Percentiles rank a stretch among this genome's conserved stretches.
Evolutionary conservation across 2,329 filamentous ascomycete species (phyloP).

Genomic region (Pseudomassariella vexata): DNA sequence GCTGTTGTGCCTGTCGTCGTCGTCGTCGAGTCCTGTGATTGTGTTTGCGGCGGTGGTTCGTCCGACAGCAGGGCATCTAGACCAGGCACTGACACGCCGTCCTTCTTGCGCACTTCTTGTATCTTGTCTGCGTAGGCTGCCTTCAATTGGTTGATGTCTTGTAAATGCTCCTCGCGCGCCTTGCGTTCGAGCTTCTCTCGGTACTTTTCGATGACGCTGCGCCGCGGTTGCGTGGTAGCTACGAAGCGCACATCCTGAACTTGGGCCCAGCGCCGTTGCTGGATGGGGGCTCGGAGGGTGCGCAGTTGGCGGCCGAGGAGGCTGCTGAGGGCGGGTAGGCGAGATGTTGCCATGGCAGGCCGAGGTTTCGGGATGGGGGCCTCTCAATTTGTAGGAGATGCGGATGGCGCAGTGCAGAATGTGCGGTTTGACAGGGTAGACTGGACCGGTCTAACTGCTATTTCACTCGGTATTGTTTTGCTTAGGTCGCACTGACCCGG

Average conservation of each 20-base stretch:
- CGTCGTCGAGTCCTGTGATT: conserved; percentile 2
- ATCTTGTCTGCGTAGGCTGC: conserved; percentile 84
- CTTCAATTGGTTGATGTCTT: conserved; percentile 70
- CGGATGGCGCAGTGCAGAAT: too few species aligned
- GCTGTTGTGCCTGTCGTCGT: conserved; percentile 9
- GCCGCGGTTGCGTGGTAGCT: conserved; percentile 66
- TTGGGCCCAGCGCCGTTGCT: conserved; percentile 81
- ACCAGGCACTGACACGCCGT: conserved; percentile 45
- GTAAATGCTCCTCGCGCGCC: conserved; percentile 65
- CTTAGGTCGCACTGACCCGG: too few species aligned
- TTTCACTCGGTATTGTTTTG: too few species aligned
- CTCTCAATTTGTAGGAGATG: too few species aligned
- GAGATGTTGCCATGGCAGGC: conserved; percentile 3
- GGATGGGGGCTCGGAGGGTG: conserved; percentile 21
- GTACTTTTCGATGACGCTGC: conserved; percentile 77
- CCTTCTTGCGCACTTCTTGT: conserved; percentile 60
- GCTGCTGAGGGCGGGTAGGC: conserved; percentile 35
- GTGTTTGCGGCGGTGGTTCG: conserved; percentile 17
- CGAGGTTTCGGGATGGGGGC: too few species aligned
- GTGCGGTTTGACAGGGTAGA: too few species aligned
- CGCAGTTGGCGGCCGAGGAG: conserved; percentile 28
- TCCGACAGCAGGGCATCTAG: conserved; percentile 24
- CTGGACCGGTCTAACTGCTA: too few species aligned
- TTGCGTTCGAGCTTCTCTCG: conserved; percentile 77
- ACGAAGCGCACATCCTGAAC: conserved; percentile 91